phyloP scores from a whole-genome alignment of 148 eudicot species.

The Rhododendron mucronatum region DNA sequence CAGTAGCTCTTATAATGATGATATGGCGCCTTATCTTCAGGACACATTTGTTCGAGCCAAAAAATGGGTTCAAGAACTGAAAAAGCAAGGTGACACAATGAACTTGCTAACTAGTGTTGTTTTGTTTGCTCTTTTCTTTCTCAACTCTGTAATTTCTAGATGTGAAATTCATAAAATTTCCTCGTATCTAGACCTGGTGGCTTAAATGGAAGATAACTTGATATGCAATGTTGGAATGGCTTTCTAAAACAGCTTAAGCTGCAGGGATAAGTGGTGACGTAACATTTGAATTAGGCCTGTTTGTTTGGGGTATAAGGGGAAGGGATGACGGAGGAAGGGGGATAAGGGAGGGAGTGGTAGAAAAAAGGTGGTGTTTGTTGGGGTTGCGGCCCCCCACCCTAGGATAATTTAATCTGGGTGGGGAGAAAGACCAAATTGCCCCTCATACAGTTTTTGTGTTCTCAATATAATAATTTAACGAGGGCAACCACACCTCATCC shows the following conservation, averaged over 20 bases:
- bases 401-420: too few relatives aligned
- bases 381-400: too few relatives aligned
- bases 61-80: conserved; percentile 49
- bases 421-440: too few relatives aligned
- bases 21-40: conserved; percentile 22
- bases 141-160: not conserved
- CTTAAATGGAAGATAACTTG: not conserved
- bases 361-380: not conserved
- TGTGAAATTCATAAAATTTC: not conserved
- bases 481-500: too few relatives aligned
- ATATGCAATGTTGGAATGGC: not conserved
- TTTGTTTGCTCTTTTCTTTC: not conserved
- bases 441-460: too few relatives aligned
- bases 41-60: conserved; percentile 42
- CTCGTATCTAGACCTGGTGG: not conserved
- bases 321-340: too few relatives aligned
- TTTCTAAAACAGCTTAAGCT: not conserved
- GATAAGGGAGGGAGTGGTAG: too few relatives aligned
- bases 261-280: not conserved
- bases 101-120: not conserved
- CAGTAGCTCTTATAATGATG: not conserved
- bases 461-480: too few relatives aligned
- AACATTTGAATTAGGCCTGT: not conserved
- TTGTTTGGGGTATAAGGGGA: too few relatives aligned
- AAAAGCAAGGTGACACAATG: conserved; percentile 32